phyloP scores from a whole-genome alignment of 441 rosid genomes.

The Adansonia grandidieri region DNA sequence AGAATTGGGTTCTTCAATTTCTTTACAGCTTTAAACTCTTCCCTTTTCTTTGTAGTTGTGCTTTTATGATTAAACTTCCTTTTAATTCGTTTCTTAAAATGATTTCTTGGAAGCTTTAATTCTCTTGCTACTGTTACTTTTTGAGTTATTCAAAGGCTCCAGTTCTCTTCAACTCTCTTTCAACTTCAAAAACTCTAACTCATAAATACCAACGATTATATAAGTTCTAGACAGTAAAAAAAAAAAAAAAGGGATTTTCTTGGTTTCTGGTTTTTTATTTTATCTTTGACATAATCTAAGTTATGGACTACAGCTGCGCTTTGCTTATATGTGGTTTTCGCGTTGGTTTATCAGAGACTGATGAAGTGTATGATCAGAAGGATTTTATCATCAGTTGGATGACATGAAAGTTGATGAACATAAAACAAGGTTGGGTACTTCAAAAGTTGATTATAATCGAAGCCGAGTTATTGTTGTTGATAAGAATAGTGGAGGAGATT shows the following conservation, averaged over 20 bases:
- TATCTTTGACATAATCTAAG: not conserved
- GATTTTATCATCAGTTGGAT: conserved; percentile 72
- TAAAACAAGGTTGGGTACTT: conserved; percentile 22
- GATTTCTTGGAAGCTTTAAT: conserved; percentile 10
- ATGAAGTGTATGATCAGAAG: conserved; percentile 20
- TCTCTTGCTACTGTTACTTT: conserved; percentile 11
- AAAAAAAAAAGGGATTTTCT: conserved; percentile 5
- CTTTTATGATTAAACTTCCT: not conserved
- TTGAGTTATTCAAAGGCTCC: not conserved
- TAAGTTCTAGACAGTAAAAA: not conserved
- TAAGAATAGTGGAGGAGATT: conserved; percentile 66
- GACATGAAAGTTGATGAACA: conserved; percentile 59
- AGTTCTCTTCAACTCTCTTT: conserved; percentile 12
- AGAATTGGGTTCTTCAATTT: not conserved
- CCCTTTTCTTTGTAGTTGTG: conserved; percentile 1
- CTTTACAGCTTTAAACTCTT: conserved; percentile 8
- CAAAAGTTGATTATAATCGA: conserved; percentile 36
- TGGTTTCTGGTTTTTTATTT: not conserved
- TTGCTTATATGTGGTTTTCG: conserved; percentile 25
- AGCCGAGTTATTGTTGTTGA: conserved; percentile 72
- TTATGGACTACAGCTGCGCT: conserved; percentile 21
- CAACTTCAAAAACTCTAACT: conserved; percentile 8
- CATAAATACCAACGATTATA: not conserved
- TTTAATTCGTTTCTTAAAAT: not conserved
- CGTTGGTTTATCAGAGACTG: conserved; percentile 20